A percentile compares a stretch with the other conserved stretches of the same genome.
These are phyloP conservation scores for Hyphopichia burtonii DNA, from an alignment of 1,139 yeast genomes.

Conservation along the genomic window DNA sequence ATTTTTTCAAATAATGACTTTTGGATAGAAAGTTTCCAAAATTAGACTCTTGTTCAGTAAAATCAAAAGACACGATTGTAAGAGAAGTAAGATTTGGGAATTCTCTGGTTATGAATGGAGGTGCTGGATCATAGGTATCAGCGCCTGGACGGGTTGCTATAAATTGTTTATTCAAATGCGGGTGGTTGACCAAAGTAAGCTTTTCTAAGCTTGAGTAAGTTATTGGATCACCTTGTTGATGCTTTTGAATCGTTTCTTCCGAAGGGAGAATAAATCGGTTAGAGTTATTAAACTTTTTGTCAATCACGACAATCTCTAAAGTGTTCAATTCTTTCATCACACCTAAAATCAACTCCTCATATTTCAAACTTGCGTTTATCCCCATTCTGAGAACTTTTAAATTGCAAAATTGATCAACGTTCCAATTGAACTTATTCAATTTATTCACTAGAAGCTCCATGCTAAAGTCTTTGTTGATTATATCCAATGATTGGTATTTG, in stretches of 20 bases:
- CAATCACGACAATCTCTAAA: slow-evolving; percentile 20
- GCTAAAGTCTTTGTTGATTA: slow-evolving; percentile 23
- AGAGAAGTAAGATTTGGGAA: slow-evolving; percentile 27
- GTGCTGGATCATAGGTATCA: slow-evolving; percentile 26
- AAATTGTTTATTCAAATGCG: slow-evolving; percentile 15
- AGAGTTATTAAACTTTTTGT: slow-evolving; percentile 12
- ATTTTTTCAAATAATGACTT: slow-evolving; percentile 15
- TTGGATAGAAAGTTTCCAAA: slow-evolving; percentile 30
- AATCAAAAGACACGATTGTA: slow-evolving; percentile 31
- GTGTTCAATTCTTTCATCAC: slow-evolving; percentile 27
- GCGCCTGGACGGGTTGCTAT: slow-evolving; percentile 10
- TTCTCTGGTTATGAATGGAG: slow-evolving; percentile 17
- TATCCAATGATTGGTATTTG: slow-evolving; percentile 21
- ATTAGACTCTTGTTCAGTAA: slow-evolving; percentile 22
- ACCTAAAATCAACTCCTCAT: slow-evolving; percentile 21
- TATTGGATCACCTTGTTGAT: slow-evolving; percentile 5
- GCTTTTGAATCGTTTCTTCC: neutral
- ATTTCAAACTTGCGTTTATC: slow-evolving; percentile 23
- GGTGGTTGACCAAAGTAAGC: slow-evolving; percentile 28
- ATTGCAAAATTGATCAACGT: slow-evolving; percentile 18
- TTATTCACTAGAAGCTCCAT: slow-evolving; percentile 24
- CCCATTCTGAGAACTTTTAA: slow-evolving; percentile 25
- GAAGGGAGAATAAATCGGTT: slow-evolving; percentile 20
- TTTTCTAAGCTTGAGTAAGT: slow-evolving; percentile 14
- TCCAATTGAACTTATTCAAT: slow-evolving; percentile 29